Conservation (phyloP, 1,284 basidiomycete genomes). For the Rhodotorula sp. region DNA sequence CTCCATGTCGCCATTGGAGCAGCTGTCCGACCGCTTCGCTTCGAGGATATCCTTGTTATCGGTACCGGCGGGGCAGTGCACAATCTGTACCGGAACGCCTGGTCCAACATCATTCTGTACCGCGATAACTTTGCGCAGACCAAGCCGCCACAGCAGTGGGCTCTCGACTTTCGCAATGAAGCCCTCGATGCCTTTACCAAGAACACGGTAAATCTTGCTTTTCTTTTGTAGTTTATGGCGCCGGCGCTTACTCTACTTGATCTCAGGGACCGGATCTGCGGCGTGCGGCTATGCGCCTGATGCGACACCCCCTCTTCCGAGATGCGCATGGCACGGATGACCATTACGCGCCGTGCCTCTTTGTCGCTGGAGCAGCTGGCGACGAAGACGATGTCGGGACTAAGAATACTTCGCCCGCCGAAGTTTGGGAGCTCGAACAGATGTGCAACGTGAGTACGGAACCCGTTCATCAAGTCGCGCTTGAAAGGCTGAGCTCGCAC, state of each 20-base stretch:
- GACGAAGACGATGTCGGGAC: conserved; percentile 35
- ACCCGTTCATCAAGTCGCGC: no score
- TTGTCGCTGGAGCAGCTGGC: conserved; percentile 42
- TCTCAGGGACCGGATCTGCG: conserved; percentile 34
- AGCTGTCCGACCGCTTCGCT: conserved; percentile 37
- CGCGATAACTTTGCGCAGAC: conserved; percentile 44
- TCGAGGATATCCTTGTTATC: conserved; percentile 39
- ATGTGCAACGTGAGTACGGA: conserved; percentile 35
- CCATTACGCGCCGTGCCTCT: conserved; percentile 42
- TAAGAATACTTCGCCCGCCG: conserved; percentile 36
- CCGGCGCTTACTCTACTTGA: no score
- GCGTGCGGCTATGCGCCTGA: conserved; percentile 40
- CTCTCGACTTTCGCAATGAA: conserved; percentile 42
- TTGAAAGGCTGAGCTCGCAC: not conserved
- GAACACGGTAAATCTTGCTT: conserved; percentile 21
- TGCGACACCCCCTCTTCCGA: conserved; percentile 42
- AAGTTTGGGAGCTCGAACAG: conserved; percentile 43
- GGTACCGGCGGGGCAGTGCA: conserved; percentile 43
- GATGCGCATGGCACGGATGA: conserved; percentile 43
- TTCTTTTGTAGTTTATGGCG: no score
- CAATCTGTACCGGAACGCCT: conserved; percentile 43
- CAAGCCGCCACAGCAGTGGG: conserved; percentile 40
- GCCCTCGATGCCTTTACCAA: conserved; percentile 40
- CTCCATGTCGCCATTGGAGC: conserved; percentile 36
- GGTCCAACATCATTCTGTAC: conserved; percentile 37